phyloP scores from a whole-genome alignment of 768 basidiomycete genomes.

The Xanthoconium purpureum region DNA sequence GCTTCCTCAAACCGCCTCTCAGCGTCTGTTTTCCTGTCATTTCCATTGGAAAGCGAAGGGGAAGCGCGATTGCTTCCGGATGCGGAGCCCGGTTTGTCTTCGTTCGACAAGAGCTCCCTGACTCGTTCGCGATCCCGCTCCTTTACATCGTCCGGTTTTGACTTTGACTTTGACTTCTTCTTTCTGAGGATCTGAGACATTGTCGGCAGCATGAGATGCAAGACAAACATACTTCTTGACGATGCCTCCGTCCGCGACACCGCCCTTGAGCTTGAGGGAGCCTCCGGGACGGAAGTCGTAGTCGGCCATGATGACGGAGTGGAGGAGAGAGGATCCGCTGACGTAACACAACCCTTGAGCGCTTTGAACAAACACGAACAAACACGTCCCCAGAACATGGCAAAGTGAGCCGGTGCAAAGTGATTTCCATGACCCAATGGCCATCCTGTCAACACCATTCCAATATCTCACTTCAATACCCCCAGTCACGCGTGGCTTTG shows the following conservation, averaged over 20 bases:
- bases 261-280: conserved; percentile 88
- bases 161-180: conserved; percentile 77
- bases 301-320: conserved; percentile 58
- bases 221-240: conserved; percentile 68
- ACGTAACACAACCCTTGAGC: conserved; percentile 26
- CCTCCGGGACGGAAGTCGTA: conserved; percentile 85
- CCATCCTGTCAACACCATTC: conserved; percentile 69
- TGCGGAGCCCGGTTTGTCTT: conserved; percentile 45
- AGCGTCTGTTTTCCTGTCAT: conserved; percentile 75
- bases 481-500: conserved; percentile 73
- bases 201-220: neutral
- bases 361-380: conserved; percentile 23
- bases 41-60: conserved; percentile 49
- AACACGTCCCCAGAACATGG: conserved; percentile 9
- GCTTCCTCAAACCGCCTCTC: conserved; percentile 85
- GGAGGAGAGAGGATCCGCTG: conserved; percentile 21
- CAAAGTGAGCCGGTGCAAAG: neutral
- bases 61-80: conserved; percentile 60
- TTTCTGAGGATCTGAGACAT: conserved; percentile 49
- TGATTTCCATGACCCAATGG: conserved; percentile 47
- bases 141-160: conserved; percentile 47
- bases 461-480: conserved; percentile 70
- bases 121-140: conserved; percentile 41
- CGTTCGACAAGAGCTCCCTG: conserved; percentile 51
- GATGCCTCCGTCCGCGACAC: conserved; percentile 71